A percentile compares a stretch with the other conserved stretches of the same genome.
Evolutionary conservation across 1,284 basidiomycete genomes (phyloP).

Genomic region (Bondarzewia mesenterica): DNA sequence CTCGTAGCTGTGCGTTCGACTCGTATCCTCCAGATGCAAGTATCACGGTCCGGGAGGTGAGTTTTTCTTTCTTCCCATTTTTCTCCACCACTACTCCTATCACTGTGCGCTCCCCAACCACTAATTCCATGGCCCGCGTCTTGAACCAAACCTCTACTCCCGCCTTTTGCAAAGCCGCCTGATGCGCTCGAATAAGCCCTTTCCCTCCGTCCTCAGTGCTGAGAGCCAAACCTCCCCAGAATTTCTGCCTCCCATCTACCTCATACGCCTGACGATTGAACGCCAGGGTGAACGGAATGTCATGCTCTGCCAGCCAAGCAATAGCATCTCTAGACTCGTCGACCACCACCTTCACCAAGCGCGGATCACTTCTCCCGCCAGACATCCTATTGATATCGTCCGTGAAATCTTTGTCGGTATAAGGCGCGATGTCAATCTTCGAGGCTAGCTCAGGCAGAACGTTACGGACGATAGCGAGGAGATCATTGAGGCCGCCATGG

Average conservation of each 20-base stretch:
- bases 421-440: conserved; percentile 50
- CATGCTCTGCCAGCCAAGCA: conserved; percentile 42
- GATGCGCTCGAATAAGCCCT: conserved; percentile 54
- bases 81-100: conserved; percentile 36
- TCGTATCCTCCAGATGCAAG: conserved; percentile 63
- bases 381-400: conserved; percentile 54
- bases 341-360: conserved; percentile 45
- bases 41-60: conserved; percentile 38
- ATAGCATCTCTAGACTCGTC: conserved; percentile 45
- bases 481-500: conserved; percentile 48
- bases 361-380: conserved; percentile 36
- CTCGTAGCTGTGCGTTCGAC: conserved; percentile 41
- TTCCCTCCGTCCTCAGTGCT: conserved; percentile 57
- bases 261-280: conserved; percentile 63
- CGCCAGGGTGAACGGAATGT: conserved; percentile 49
- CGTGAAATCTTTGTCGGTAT: conserved; percentile 44
- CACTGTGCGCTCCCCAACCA: conserved; percentile 30
- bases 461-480: conserved; percentile 46
- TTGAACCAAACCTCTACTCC: conserved; percentile 52
- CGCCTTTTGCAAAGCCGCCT: conserved; percentile 36
- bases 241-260: conserved; percentile 50
- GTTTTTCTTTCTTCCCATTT: conserved; percentile 24
- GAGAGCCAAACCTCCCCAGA: conserved; percentile 62
- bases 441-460: conserved; percentile 32
- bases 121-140: conserved; percentile 36